phyloP scores from a whole-genome alignment of 2,329 filamentous ascomycete species.

The Aspergillus sp. region DNA sequence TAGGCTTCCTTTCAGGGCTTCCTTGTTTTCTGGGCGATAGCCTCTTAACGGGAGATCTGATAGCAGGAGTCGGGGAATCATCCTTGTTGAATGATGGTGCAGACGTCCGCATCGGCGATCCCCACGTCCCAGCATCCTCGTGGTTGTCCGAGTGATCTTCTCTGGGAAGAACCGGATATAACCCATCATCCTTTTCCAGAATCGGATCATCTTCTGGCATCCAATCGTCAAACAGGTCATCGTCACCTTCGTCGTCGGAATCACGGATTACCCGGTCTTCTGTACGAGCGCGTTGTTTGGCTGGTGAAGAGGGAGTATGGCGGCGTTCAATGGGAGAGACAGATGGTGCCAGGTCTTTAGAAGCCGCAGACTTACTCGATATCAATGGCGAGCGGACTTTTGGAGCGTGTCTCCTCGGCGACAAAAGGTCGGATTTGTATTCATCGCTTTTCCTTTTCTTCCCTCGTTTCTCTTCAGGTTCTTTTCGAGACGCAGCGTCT shows the following conservation, averaged over 20 bases:
- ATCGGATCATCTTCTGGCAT: conserved; percentile 14
- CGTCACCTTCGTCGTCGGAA: conserved; percentile 28
- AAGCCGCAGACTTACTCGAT: conserved; percentile 2
- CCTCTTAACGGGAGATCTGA: neutral
- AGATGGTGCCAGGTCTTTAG: neutral
- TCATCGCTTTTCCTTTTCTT: conserved; percentile 47
- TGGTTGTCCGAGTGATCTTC: conserved; percentile 9
- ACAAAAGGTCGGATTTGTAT: conserved; percentile 33
- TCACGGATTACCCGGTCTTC: conserved; percentile 24
- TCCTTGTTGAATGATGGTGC: neutral
- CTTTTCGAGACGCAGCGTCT: conserved; percentile 33
- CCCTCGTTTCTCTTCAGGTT: conserved; percentile 32
- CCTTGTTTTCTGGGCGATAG: neutral
- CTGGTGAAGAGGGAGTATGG: conserved; percentile 3
- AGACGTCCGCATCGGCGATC: neutral
- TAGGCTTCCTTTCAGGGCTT: conserved; percentile 1
- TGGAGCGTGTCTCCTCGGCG: conserved; percentile 22
- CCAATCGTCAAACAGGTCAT: conserved; percentile 21
- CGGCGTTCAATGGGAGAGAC: conserved; percentile 3
- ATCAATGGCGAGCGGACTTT: conserved; percentile 18
- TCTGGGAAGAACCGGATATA: conserved; percentile 26
- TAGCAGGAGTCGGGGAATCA: conserved; percentile 1
- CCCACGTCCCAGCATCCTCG: conserved; percentile 1
- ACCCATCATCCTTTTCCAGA: conserved; percentile 15
- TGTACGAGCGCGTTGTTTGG: conserved; percentile 6